A percentile compares a stretch with the other conserved stretches of the same genome.
Conservation (phyloP, 352 stramenopile species). For the Hyaloperonospora brassicae region DNA sequence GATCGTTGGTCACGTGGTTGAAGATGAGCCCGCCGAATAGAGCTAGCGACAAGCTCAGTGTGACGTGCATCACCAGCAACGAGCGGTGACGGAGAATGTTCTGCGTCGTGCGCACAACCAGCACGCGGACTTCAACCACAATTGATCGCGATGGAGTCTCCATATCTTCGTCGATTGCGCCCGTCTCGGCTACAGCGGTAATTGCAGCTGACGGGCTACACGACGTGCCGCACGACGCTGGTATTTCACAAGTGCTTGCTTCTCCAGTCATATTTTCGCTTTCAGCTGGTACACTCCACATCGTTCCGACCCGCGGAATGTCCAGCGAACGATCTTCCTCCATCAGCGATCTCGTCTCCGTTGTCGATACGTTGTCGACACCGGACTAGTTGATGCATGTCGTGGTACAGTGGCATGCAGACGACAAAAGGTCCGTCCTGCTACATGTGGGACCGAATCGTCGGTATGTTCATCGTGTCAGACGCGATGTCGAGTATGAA, state of each 20-base stretch:
- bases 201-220: conserved; percentile 20
- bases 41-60: conserved; percentile 47
- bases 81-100: conserved; percentile 73
- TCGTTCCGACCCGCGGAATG: conserved; percentile 34
- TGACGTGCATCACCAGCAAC: conserved; percentile 55
- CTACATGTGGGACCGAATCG: conserved; percentile 46
- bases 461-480: conserved; percentile 51
- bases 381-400: conserved; percentile 28
- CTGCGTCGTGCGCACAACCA: conserved; percentile 57
- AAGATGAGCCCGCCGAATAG: conserved; percentile 71
- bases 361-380: conserved; percentile 8
- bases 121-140: conserved; percentile 54
- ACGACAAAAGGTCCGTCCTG: background rate
- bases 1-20: conserved; percentile 71
- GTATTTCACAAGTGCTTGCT: conserved; percentile 14
- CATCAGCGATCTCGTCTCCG: conserved; percentile 56
- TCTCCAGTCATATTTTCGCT: conserved; percentile 11
- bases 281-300: conserved; percentile 21
- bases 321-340: conserved; percentile 36
- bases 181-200: conserved; percentile 4
- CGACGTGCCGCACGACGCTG: conserved; percentile 14
- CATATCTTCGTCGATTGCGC: conserved; percentile 2
- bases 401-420: conserved; percentile 18
- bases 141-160: conserved; percentile 31
- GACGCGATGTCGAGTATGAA: conserved; percentile 75